Evolutionary conservation across 2,329 filamentous ascomycete genomes (phyloP).

Genomic region (Penicillium capsulatum): DNA sequence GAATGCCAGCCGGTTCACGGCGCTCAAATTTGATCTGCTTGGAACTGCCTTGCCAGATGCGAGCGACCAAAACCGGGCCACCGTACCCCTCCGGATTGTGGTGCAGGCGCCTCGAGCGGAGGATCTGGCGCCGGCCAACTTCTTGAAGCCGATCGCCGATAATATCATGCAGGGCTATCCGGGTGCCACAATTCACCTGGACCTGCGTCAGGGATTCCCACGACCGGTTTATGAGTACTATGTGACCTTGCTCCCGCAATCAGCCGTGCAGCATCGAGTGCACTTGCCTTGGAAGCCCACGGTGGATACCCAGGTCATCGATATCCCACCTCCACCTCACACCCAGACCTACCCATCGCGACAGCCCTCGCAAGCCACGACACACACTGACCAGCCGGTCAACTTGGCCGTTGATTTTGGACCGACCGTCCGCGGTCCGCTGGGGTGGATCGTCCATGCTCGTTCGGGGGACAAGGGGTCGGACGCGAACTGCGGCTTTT

Average conservation of each 20-base stretch:
- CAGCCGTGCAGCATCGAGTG: slow-evolving; percentile 20
- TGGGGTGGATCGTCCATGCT: slow-evolving; percentile 37
- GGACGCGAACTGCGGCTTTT: slow-evolving; percentile 48
- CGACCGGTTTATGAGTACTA: slow-evolving; percentile 33
- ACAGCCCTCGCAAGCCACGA: slow-evolving; percentile 20
- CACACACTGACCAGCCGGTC: slow-evolving; percentile 8
- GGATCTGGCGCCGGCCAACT: slow-evolving; percentile 30
- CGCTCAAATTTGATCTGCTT: slow-evolving; percentile 32
- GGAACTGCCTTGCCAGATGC: slow-evolving; percentile 31
- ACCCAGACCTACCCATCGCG: slow-evolving; percentile 20
- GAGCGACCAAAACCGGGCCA: slow-evolving; percentile 42
- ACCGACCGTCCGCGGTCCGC: slow-evolving; percentile 21
- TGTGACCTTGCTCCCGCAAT: slow-evolving; percentile 27
- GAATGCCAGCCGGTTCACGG: slow-evolving; percentile 28
- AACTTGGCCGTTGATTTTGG: slow-evolving; percentile 22
- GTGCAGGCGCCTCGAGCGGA: slow-evolving; percentile 44
- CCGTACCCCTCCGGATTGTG: slow-evolving; percentile 42
- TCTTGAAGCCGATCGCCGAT: slow-evolving; percentile 37
- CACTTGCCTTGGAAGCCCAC: slow-evolving; percentile 28
- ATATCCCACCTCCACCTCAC: slow-evolving; percentile 19
- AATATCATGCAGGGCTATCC: slow-evolving; percentile 42
- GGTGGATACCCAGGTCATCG: slow-evolving; percentile 16
- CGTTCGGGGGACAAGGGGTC: slow-evolving; percentile 45
- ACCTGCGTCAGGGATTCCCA: slow-evolving; percentile 32
- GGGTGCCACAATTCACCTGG: slow-evolving; percentile 33